Conservation (phyloP, 75 land plant genomes). For the Picea sitchensis region DNA sequence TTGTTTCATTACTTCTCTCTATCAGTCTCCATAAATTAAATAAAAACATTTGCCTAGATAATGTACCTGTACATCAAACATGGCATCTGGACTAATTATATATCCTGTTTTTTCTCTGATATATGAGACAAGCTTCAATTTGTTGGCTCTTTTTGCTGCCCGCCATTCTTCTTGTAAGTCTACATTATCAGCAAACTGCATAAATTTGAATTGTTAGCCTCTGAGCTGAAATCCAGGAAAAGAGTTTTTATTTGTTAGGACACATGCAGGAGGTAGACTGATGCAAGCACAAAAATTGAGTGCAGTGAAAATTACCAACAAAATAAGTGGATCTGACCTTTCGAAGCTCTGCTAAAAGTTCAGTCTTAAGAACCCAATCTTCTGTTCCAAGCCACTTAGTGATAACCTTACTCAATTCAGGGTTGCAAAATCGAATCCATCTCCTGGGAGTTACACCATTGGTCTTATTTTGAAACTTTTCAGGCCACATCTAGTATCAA, state of each 20-base stretch:
- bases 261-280: neutral
- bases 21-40: neutral
- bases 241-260: neutral
- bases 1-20: no score
- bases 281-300: neutral
- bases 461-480: constrained; percentile 96
- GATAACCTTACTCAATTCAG: constrained; percentile 74
- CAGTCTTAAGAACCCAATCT: constrained; percentile 86
- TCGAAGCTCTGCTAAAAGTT: constrained; percentile 67
- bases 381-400: constrained; percentile 91
- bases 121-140: constrained; percentile 71
- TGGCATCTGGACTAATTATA: constrained; percentile 79
- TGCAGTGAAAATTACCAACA: neutral
- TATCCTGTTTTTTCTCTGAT: constrained; percentile 88
- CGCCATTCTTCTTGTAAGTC: constrained; percentile 82
- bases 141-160: constrained; percentile 71
- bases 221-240: neutral
- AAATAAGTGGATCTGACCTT: constrained; percentile 42
- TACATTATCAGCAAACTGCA: constrained; percentile 78
- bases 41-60: neutral
- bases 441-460: constrained; percentile 98
- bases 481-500: constrained; percentile 79
- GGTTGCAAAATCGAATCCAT: constrained; percentile 96
- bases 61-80: constrained; percentile 94
- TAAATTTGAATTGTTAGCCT: constrained; percentile 7